Evolutionary conservation across 2,329 filamentous ascomycete species (phyloP).

Genomic region (Hypoxylon sp.): DNA sequence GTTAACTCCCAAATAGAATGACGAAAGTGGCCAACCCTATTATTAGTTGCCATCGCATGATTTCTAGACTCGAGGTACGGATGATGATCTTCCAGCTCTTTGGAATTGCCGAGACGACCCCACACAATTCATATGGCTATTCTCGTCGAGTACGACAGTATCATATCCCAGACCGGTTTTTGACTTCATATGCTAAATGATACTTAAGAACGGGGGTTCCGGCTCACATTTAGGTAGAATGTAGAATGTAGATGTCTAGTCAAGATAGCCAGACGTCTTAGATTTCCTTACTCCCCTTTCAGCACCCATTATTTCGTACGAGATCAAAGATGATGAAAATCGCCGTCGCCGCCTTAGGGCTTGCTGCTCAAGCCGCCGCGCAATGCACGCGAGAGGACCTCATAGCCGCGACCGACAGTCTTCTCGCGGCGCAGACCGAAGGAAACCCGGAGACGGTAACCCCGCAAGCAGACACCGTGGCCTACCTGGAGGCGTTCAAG

Average conservation of each 20-base stretch:
- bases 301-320: conserved; percentile 4
- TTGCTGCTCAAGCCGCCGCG: conserved; percentile 32
- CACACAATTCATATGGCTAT: conserved; percentile 45
- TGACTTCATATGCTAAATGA: conserved; percentile 24
- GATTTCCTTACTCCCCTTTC: conserved; percentile 4
- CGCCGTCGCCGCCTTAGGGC: conserved; percentile 31
- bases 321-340: conserved; percentile 34
- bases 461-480: conserved; percentile 30
- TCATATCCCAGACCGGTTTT: conserved; percentile 31
- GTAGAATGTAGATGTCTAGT: background rate
- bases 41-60: conserved; percentile 14
- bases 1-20: conserved; percentile 21
- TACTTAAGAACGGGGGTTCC: conserved; percentile 32
- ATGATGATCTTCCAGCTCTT: conserved; percentile 35
- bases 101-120: conserved; percentile 43
- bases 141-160: conserved; percentile 41
- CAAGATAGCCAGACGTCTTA: conserved; percentile 2
- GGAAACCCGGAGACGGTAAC: conserved; percentile 33
- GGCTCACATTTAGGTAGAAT: conserved; percentile 10
- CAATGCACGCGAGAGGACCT: conserved; percentile 42
- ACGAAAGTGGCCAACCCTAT: conserved; percentile 17
- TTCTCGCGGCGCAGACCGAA: conserved; percentile 41
- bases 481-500: conserved; percentile 49
- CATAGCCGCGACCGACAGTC: conserved; percentile 39
- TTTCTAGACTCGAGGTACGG: conserved; percentile 33